These are phyloP conservation scores for Melampsora larici-populina DNA, from an alignment of 1,284 basidiomycete species.

Conservation along the genomic window DNA sequence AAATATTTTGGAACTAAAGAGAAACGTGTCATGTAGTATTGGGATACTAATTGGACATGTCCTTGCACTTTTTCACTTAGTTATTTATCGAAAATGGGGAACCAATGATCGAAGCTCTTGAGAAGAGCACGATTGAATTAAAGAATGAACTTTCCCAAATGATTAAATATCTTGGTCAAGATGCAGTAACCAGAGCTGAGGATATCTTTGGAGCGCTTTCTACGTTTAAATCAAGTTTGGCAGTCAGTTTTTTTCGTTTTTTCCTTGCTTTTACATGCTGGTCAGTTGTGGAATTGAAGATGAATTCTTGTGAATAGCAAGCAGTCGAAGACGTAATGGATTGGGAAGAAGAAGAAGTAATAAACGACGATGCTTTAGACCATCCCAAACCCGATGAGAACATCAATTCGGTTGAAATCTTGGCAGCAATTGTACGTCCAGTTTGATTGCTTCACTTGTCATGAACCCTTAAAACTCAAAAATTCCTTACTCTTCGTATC, in stretches of 20 bases:
- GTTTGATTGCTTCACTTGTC: not conserved
- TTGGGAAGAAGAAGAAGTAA: not conserved
- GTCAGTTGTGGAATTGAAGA: not conserved
- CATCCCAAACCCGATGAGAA: too few species aligned
- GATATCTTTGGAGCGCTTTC: slow-evolving; percentile 18
- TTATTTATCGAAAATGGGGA: slow-evolving; percentile 16
- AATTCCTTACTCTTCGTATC: not conserved
- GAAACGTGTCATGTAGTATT: not conserved
- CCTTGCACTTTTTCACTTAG: not conserved
- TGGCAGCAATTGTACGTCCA: too few species aligned
- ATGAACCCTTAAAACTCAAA: not conserved
- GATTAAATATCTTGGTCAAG: slow-evolving; percentile 26
- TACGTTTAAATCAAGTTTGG: slow-evolving; percentile 27
- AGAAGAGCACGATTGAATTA: slow-evolving; percentile 10
- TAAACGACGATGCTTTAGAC: too few species aligned
- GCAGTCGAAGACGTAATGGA: not conserved
- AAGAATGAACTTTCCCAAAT: slow-evolving; percentile 12
- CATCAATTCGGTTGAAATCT: too few species aligned
- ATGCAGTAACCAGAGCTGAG: slow-evolving; percentile 15
- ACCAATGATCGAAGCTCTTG: slow-evolving; percentile 1
- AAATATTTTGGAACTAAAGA: slow-evolving; percentile 17
- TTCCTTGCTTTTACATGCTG: not conserved
- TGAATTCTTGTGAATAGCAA: not conserved
- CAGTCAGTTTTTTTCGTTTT: slow-evolving; percentile 13
- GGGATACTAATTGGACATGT: not conserved